Evolutionary conservation across 352 stramenopile species (phyloP), one percentile per base, ranked within the genome.

Genomic region (Peronospora belbahrii): DNA sequence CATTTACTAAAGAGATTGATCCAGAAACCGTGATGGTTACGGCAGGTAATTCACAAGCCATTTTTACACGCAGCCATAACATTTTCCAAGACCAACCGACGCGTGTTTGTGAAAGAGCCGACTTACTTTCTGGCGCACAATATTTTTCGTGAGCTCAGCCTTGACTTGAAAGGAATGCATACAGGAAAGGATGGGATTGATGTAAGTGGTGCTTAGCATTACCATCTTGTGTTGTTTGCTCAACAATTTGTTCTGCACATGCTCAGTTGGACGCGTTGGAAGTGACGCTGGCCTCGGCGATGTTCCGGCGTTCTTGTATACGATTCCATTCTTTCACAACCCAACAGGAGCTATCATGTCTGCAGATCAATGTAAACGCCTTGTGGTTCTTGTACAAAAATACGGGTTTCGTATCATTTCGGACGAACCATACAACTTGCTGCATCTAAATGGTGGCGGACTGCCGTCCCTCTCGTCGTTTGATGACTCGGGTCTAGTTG

Each of bases 351-450:
- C 60, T 7, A 75, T 93, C 1, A 78, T 97, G 48, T 62, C 73
- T 3, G 15, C 61, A 0, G 69, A 83, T 9, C 70, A 87, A 30
- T 74, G 88, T 50, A 66, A 73, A 48, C 72, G 66, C 20, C 68
- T 97, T 6, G 69, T 91, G 6, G 48, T 62, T 30, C 85, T 97
- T 48, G 82, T 82, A 1, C 53, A 76, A 9, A 69, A 82, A 39
- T 93, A 90, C 48, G 65, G 67, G 32, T 94, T 97, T 49, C 48
- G 70, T 22, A 69, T 97, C 49, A 74, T 97, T 34, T 87, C 85
- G 11, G 89, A 97, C 62, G 92, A 97, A 58, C 88, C 95, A 2
- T 97, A 97, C 72, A 93, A 97, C 53, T 59, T 97, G 23, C 63
- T 97, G 17, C 77, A 81, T 24, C 86, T 89, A 42, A 58, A 85